Base-by-base conservation (phyloP, 2,329 filamentous ascomycete species). In the Xylaria hypoxylon region DNA sequence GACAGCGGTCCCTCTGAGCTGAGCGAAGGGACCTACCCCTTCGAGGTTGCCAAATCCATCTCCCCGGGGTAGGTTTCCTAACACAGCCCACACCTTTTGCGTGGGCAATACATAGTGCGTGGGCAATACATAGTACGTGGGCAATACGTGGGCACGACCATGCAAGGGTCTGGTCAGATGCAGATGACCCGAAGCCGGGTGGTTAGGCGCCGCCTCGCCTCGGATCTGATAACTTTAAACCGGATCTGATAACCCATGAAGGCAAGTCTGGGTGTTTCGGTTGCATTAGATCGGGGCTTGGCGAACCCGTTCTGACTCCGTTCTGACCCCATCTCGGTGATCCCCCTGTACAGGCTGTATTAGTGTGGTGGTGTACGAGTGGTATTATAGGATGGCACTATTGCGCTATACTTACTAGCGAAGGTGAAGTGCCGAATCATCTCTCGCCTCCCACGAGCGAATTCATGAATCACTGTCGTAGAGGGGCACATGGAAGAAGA, bases 201-300 rank as follows among this genome's bases (percentile, higher is more conserved):
- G 61, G 45, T 51, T 52, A 66, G 57, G 62, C 68, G 68, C 71
- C 73, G 72, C 71, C 51, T 50, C 31, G 19, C 28, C 44, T 61
- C 73, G 73, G 74, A 76, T 76, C 74, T 68, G 74, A 76, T 76
- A 76, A 76, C 73, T 75, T 72, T 71, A 73, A 71, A 68, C 57
- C 60, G 74, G 73, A 76, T 75, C 74, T 65, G 74, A 75, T 75
- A 74, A 74, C 59, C 67, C 67, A 67, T 70, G 66, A 60, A 67
- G 69, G 68, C 70, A 64, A 67, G 48, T 40, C 40, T 67, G 45
- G 67, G 56, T 51, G 59, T 45, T 50, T 42, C 17, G 56, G 40
- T 51, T 67, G 65, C 60, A 63, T 65, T 40, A 61, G 61, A 67
- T 64, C 53, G 58, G 33, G 58, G 42, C 61, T 63, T 67, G 56